Conservation (phyloP, 768 basidiomycete genomes). For the Tephrocybe sp. region DNA sequence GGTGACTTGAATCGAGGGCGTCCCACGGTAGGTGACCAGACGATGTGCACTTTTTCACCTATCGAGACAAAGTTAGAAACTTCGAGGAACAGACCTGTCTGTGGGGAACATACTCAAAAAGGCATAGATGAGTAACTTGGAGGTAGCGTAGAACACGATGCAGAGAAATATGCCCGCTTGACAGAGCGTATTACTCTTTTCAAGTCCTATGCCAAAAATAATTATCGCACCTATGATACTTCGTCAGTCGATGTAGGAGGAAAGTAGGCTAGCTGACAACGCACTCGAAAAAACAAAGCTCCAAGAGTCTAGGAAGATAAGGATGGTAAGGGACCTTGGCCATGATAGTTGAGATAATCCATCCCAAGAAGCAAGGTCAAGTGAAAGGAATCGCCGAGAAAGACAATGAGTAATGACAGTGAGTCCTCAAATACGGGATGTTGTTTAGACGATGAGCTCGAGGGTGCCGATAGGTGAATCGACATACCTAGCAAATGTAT, state of each 20-base stretch:
- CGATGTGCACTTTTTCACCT: conserved; percentile 47
- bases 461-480: background rate
- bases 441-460: background rate
- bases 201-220: conserved; percentile 43
- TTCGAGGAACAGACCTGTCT: background rate
- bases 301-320: conserved; percentile 44
- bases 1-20: conserved; percentile 35
- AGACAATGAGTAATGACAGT: conserved; percentile 31
- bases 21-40: conserved; percentile 36
- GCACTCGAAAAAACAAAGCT: conserved; percentile 39
- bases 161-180: conserved; percentile 42
- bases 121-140: conserved; percentile 40
- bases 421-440: conserved; percentile 11
- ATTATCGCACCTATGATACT: conserved; percentile 35
- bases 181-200: conserved; percentile 33
- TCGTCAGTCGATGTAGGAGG: too few species aligned
- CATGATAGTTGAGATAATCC: conserved; percentile 31
- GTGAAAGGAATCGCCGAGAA: conserved; percentile 32
- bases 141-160: conserved; percentile 38
- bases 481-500: conserved; percentile 7
- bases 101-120: conserved; percentile 23
- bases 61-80: background rate
- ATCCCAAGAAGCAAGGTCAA: conserved; percentile 27
- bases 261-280: conserved; percentile 17
- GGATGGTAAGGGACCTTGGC: conserved; percentile 38